A percentile compares a stretch with the other conserved stretches of the same genome.
Evolutionary conservation across 768 basidiomycete species (phyloP).

Genomic region (Macrolepiota dolichaula): DNA sequence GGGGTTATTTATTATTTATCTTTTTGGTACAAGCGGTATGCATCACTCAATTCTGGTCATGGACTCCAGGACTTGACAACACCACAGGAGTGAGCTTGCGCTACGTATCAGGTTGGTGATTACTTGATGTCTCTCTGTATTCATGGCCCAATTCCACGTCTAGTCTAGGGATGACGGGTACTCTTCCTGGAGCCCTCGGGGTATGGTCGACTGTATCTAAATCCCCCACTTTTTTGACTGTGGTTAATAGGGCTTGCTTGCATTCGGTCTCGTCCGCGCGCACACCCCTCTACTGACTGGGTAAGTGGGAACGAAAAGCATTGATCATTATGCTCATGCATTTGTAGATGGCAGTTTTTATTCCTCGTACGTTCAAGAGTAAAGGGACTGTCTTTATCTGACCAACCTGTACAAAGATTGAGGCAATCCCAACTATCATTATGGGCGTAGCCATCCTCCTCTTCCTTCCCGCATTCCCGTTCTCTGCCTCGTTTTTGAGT

Average conservation of each 20-base stretch:
- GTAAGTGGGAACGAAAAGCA: conserved; percentile 9
- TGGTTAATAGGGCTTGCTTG: conserved; percentile 42
- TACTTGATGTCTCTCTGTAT: background rate
- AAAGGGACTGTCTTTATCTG: background rate
- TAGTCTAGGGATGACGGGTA: conserved; percentile 58
- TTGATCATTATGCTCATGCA: background rate
- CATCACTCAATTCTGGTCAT: background rate
- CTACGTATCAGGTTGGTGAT: conserved; percentile 40
- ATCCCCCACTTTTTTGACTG: background rate
- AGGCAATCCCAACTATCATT: conserved; percentile 52
- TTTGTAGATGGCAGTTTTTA: conserved; percentile 53
- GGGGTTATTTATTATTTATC: conserved; percentile 62
- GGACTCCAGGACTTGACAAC: background rate
- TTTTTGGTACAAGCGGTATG: conserved; percentile 51
- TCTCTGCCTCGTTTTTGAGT: conserved; percentile 48
- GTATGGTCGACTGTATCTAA: conserved; percentile 20
- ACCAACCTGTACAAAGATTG: conserved; percentile 32
- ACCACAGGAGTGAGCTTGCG: conserved; percentile 43
- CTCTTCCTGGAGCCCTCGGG: conserved; percentile 53
- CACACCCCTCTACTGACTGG: conserved; percentile 34
- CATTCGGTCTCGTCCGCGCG: conserved; percentile 53
- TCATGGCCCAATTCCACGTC: background rate
- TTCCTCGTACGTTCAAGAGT: conserved; percentile 37
- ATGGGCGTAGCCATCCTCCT: conserved; percentile 47
- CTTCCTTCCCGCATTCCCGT: conserved; percentile 55